phyloP scores from a whole-genome alignment of 2,329 filamentous ascomycete species.

The Fusarium denticulatum region DNA sequence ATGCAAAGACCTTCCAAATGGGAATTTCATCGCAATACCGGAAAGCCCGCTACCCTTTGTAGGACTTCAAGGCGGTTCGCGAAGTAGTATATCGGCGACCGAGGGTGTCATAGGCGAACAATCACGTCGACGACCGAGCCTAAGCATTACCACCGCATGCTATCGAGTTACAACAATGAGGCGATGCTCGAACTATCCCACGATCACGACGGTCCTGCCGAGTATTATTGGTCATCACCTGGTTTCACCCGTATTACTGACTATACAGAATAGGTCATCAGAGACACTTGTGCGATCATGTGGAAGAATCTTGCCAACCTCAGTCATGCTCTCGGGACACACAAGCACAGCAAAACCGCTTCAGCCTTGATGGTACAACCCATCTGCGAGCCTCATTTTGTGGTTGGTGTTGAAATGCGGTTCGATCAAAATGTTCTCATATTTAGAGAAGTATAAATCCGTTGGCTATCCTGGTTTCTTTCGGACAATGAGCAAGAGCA shows the following conservation, averaged over 20 bases:
- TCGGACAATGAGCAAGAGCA: background rate
- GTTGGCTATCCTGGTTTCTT: background rate
- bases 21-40: background rate
- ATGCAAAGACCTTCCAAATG: background rate
- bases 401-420: background rate
- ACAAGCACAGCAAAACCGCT: slow-evolving; percentile 3
- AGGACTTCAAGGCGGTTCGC: background rate
- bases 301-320: background rate
- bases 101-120: background rate
- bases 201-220: background rate
- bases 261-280: background rate
- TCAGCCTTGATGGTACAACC: background rate
- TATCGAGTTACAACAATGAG: background rate
- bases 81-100: background rate
- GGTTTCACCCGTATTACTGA: slow-evolving; percentile 15
- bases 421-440: background rate
- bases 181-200: background rate
- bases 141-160: background rate
- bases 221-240: background rate
- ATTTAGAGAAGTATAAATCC: background rate
- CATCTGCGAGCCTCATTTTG: background rate
- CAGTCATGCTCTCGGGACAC: background rate
- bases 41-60: background rate
- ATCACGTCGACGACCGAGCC: background rate
- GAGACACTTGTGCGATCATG: slow-evolving; percentile 1